These are phyloP conservation scores for Mollisiaceae sp. DNA, from an alignment of 2,329 filamentous ascomycete species.

Conservation along the genomic window DNA sequence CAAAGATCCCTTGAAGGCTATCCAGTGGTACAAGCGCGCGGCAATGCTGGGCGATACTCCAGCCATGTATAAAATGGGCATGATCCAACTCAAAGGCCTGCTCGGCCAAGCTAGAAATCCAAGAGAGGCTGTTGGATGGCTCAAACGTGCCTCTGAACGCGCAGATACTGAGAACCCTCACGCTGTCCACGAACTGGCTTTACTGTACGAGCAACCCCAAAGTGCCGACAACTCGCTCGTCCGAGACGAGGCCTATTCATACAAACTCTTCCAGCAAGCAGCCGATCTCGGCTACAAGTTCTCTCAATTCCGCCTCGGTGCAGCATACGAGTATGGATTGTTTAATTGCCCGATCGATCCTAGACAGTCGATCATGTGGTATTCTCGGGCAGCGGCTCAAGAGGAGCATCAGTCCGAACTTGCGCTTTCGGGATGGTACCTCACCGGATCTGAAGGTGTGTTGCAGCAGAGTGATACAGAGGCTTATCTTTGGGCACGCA, in stretches of 20 bases:
- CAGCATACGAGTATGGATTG: conserved; percentile 86
- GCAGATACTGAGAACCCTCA: conserved; percentile 93
- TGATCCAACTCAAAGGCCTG: conserved; percentile 91
- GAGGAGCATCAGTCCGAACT: conserved; percentile 94
- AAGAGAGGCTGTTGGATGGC: conserved; percentile 86
- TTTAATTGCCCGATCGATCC: conserved; percentile 84
- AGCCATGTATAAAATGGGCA: conserved; percentile 98
- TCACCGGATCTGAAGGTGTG: conserved; percentile 88
- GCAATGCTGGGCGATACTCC: conserved; percentile 88
- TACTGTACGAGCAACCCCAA: conserved; percentile 61
- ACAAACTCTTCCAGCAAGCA: conserved; percentile 82
- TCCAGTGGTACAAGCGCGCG: conserved; percentile 97
- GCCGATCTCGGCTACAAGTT: conserved; percentile 93
- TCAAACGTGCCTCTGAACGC: conserved; percentile 88
- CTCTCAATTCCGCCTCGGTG: conserved; percentile 87
- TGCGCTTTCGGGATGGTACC: conserved; percentile 87
- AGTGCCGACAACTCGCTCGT: conserved; percentile 71
- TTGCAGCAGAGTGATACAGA: conserved; percentile 92
- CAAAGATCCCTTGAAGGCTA: conserved; percentile 88
- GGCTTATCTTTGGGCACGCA: conserved; percentile 95
- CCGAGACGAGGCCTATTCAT: conserved; percentile 80
- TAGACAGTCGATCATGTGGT: conserved; percentile 88
- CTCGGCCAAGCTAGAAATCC: conserved; percentile 85
- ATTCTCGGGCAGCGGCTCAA: conserved; percentile 87
- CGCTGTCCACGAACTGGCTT: conserved; percentile 84